Base-by-base conservation (phyloP, 2,329 filamentous ascomycete species). In the Penicillium sp. region DNA sequence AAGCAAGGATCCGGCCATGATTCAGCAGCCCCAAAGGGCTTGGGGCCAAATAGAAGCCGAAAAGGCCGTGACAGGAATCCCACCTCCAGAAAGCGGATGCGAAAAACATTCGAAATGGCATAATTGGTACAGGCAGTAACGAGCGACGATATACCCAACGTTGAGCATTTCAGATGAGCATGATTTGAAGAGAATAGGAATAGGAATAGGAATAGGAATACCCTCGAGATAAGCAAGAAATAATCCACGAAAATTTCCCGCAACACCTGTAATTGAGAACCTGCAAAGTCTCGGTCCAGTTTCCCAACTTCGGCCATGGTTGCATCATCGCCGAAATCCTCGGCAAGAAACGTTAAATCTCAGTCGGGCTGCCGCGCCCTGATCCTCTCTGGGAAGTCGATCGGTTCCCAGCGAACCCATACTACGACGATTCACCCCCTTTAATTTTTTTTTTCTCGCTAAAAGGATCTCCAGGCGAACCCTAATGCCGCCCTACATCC, bases 271-370 rank as follows among this genome's bases (percentile, higher is more conserved):
- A 46, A 33, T 33, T 46, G 48, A 35, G 36, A 48, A 31, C 46
- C 48, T 50, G 46, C 53, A 50, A 33, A 33, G 36, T 18, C 48
- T 58, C 56, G 56, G 53, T 46, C 51, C 16, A 58, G 56, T 58
- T 58, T 49, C 56, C 56, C 43, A 20, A 38, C 18, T 38, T 18
- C 35, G 49, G 43, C 35, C 22, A 20, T 18, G 28, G 47, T 55
- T 55, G 50, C 53, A 57, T 55, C 50, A 43, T n/a, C 16, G 10
- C 38, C 46, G 46, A 48, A 20, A 11, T 38, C 35, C 16, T 20
- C 35, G 35, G 16, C 18, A 13, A 38, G n/a, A 22, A 28, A 38
- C 18, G 35, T 38, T 11, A 22, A 36, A 5, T 18, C 35, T 38
- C 31, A 35, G 9, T 30, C 35, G 35, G 35, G 16, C 35, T 18